A percentile compares a stretch with the other conserved stretches of the same genome.
Conservation (phyloP, 2,329 filamentous ascomycete species). For the Colletotrichum cuscutae region DNA sequence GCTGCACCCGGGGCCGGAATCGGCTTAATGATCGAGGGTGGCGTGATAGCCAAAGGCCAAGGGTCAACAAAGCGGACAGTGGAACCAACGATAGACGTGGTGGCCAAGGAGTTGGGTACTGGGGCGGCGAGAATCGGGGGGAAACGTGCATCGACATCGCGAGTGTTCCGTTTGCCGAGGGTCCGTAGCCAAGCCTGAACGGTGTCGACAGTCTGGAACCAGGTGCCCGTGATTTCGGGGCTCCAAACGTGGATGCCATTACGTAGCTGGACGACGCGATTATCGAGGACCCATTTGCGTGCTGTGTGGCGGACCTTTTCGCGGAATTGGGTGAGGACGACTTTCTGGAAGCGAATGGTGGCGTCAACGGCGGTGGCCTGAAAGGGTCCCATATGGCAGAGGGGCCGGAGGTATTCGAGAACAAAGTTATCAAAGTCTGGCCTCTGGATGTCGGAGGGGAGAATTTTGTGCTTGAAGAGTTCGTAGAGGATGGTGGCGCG, state of each 20-base stretch:
- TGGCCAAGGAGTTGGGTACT: too few relatives aligned
- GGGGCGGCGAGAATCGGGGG: background rate
- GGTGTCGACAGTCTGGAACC: background rate
- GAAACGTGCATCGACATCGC: background rate
- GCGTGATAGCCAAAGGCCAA: too few relatives aligned
- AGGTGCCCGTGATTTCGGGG: background rate
- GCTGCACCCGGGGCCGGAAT: too few relatives aligned
- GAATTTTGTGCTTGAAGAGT: background rate
- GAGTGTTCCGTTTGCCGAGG: background rate
- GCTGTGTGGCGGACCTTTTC: background rate
- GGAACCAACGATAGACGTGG: too few relatives aligned
- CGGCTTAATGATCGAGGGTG: too few relatives aligned
- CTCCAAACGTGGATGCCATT: background rate
- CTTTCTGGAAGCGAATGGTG: background rate
- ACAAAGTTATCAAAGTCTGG: background rate
- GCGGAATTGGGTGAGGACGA: background rate
- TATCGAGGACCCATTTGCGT: background rate
- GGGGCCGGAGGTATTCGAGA: background rate
- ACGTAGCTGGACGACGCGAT: background rate
- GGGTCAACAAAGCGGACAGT: too few relatives aligned
- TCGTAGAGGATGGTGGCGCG: background rate
- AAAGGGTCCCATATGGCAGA: slow-evolving; percentile 5
- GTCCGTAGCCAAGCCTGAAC: background rate
- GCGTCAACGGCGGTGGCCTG: background rate
- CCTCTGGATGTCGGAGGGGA: background rate